A percentile compares a stretch with the other conserved stretches of the same genome.
These are phyloP conservation scores for Bipolaris sorokiniana DNA, from an alignment of 2,329 filamentous ascomycete genomes.

Conservation along the genomic window DNA sequence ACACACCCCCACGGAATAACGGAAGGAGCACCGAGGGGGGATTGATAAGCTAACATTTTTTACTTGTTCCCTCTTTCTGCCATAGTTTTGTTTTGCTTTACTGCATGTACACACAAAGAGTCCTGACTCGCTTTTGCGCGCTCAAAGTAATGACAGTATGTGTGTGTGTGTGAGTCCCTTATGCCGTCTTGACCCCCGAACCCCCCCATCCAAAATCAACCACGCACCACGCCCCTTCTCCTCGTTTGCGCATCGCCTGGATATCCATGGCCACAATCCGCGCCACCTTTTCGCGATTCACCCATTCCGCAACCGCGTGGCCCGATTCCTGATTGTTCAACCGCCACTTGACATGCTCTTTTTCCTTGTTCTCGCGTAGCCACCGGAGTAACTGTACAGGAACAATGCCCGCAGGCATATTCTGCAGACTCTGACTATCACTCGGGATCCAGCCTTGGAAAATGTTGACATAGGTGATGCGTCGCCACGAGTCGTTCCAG, in stretches of 20 bases:
- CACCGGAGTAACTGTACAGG: constrained; percentile 45
- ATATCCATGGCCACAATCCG: constrained; percentile 43
- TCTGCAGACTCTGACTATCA: constrained; percentile 35
- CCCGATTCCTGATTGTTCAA: constrained; percentile 28
- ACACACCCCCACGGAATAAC: too few species aligned
- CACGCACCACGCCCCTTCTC: constrained; percentile 38
- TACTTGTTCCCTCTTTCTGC: too few species aligned
- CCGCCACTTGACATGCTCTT: constrained; percentile 26
- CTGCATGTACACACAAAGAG: neutral
- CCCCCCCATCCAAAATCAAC: constrained; percentile 48
- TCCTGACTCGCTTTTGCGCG: neutral
- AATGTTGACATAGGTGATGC: constrained; percentile 50
- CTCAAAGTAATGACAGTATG: too few species aligned
- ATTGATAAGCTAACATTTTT: too few species aligned
- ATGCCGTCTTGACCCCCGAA: constrained; percentile 4
- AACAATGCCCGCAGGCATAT: constrained; percentile 45
- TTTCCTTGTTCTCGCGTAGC: constrained; percentile 41
- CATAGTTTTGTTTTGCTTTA: too few species aligned
- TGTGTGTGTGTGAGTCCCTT: neutral
- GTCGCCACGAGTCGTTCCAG: constrained; percentile 54
- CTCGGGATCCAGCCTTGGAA: constrained; percentile 55
- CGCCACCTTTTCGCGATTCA: constrained; percentile 48
- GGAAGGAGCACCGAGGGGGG: too few species aligned
- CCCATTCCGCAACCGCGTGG: constrained; percentile 41
- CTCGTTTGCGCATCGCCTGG: constrained; percentile 32